These are phyloP conservation scores for Aspergillus sp. DNA, from an alignment of 2,329 filamentous ascomycete species.

Conservation along the genomic window DNA sequence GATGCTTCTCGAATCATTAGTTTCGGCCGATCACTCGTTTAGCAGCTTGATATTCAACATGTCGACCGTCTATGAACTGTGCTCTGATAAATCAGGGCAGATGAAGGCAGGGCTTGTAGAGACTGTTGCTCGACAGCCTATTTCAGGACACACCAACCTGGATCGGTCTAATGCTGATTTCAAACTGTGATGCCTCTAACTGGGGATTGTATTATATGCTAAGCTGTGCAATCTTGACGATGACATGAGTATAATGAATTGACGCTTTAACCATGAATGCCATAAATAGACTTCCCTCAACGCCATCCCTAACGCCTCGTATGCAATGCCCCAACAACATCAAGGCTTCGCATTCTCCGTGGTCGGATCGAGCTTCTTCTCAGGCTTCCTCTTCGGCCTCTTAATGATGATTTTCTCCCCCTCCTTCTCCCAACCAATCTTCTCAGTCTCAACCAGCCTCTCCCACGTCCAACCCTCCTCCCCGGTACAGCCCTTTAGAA, in stretches of 20 bases:
- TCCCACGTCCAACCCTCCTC: constrained; percentile 56
- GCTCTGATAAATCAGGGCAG: constrained; percentile 65
- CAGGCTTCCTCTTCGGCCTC: constrained; percentile 34
- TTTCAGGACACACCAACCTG: constrained; percentile 53
- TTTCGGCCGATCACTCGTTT: constrained; percentile 60
- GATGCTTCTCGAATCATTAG: constrained; percentile 58
- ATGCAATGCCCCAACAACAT: constrained; percentile 7
- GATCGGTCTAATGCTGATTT: constrained; percentile 69
- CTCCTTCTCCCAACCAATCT: constrained; percentile 79
- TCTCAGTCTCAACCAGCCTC: constrained; percentile 58
- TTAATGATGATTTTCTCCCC: constrained; percentile 70
- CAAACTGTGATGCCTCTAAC: constrained; percentile 53
- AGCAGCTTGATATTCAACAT: constrained; percentile 83
- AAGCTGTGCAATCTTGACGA: constrained; percentile 3
- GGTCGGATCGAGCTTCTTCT: constrained; percentile 12
- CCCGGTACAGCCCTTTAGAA: constrained; percentile 49
- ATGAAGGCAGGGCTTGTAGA: constrained; percentile 68
- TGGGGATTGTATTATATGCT: constrained; percentile 5
- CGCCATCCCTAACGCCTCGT: constrained; percentile 3
- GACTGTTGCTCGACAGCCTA: constrained; percentile 55
- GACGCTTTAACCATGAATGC: not conserved
- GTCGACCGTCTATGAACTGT: constrained; percentile 84
- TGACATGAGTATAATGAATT: constrained; percentile 6
- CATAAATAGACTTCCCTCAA: not conserved
- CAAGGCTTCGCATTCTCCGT: constrained; percentile 7